Percentiles rank a stretch among this genome's conserved stretches.
phyloP scores from a whole-genome alignment of 2,329 filamentous ascomycete genomes.

The Fusarium sublunatum region DNA sequence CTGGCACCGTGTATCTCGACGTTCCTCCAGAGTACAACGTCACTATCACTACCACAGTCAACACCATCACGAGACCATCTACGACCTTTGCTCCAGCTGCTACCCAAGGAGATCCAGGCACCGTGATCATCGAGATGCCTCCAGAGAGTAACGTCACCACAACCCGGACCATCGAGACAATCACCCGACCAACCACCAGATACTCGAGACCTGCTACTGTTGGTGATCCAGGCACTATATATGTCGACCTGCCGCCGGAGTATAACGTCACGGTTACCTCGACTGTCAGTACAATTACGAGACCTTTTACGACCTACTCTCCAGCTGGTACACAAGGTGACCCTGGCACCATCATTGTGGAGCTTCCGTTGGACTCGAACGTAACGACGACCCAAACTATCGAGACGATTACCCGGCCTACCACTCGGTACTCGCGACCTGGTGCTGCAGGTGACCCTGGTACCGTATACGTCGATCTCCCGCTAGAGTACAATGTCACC shows the following conservation, averaged over 20 bases:
- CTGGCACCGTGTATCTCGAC: slow-evolving; percentile 18
- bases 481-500: slow-evolving; percentile 25
- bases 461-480: slow-evolving; percentile 17
- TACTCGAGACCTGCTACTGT: slow-evolving; percentile 4
- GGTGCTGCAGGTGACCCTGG: slow-evolving; percentile 10
- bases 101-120: slow-evolving; percentile 15
- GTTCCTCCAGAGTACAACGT: slow-evolving; percentile 17
- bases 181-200: slow-evolving; percentile 9
- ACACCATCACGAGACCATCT: slow-evolving; percentile 9
- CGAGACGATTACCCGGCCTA: slow-evolving; percentile 4
- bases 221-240: slow-evolving; percentile 23
- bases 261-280: slow-evolving; percentile 29
- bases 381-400: slow-evolving; percentile 19
- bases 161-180: slow-evolving; percentile 5
- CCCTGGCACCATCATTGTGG: slow-evolving; percentile 18
- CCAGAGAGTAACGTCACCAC: slow-evolving; percentile 16
- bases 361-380: slow-evolving; percentile 18
- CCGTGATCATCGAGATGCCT: slow-evolving; percentile 15
- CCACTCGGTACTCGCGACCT: neutral
- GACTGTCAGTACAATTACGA: slow-evolving; percentile 5
- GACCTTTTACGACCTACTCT: slow-evolving; percentile 8
- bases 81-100: slow-evolving; percentile 12
- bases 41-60: slow-evolving; percentile 13
- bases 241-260: slow-evolving; percentile 20
- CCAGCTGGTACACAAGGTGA: slow-evolving; percentile 19